Percentiles rank a stretch among this genome's conserved stretches.
Evolutionary conservation across 108 stramenopile species (phyloP).

Genomic region (Pseudonitzschia delicatissima): DNA sequence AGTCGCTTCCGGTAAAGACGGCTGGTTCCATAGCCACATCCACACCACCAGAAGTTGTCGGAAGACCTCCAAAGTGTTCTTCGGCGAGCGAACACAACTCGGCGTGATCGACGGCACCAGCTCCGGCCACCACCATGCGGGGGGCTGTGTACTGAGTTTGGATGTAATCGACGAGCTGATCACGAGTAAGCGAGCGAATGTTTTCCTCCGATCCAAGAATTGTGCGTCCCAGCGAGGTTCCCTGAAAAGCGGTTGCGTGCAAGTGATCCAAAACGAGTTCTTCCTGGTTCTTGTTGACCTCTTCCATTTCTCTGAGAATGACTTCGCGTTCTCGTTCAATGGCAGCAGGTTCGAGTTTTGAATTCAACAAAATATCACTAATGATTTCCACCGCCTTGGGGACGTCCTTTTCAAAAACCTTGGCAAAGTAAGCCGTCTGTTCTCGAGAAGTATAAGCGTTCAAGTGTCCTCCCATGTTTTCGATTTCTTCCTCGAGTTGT

Average conservation of each 20-base stretch:
- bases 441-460: conserved; percentile 98
- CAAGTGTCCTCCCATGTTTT: conserved; percentile 99
- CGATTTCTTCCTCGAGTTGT: conserved; percentile 96
- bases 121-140: conserved; percentile 96
- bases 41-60: conserved; percentile 49
- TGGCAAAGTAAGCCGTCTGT: conserved; percentile 99
- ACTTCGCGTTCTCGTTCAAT: conserved; percentile 97
- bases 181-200: conserved; percentile 77
- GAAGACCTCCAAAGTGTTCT: conserved; percentile 88
- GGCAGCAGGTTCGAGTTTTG: conserved; percentile 81
- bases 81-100: conserved; percentile 86
- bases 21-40: conserved; percentile 91
- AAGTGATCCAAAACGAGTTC: conserved; percentile 98
- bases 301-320: conserved; percentile 98
- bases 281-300: conserved; percentile 98
- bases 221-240: conserved; percentile 93
- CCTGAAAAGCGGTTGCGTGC: conserved; percentile 96
- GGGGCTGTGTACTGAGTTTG: conserved; percentile 98
- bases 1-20: conserved; percentile 93
- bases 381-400: conserved; percentile 94
- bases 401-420: conserved; percentile 96
- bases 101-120: conserved; percentile 93
- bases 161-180: conserved; percentile 89
- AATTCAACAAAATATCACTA: conserved; percentile 92
- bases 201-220: conserved; percentile 97